Percentiles rank a stretch among this genome's conserved stretches.
phyloP scores from a whole-genome alignment of 768 basidiomycete species.

The Brasilioporus rufonigricans region DNA sequence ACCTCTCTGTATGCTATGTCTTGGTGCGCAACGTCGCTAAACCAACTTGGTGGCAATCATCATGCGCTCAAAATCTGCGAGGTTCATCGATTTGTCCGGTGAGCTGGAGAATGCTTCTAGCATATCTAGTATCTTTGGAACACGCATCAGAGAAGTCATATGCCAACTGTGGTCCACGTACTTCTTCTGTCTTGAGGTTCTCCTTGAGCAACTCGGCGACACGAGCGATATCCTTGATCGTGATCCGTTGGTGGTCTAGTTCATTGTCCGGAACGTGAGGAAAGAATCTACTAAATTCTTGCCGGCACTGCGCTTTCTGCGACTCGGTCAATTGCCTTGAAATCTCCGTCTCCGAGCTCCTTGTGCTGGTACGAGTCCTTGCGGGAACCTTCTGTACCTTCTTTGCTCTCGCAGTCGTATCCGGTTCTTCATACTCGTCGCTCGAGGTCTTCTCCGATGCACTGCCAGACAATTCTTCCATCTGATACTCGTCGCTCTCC shows the following conservation, averaged over 20 bases:
- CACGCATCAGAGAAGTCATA: conserved; percentile 1
- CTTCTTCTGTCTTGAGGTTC: conserved; percentile 73
- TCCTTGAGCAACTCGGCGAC: conserved; percentile 65
- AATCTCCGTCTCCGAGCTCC: not conserved
- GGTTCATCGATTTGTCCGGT: conserved; percentile 62
- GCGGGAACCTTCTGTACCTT: conserved; percentile 6
- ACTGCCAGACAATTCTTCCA: conserved; percentile 24
- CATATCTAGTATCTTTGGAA: conserved; percentile 71
- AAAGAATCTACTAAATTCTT: conserved; percentile 74
- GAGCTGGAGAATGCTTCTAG: conserved; percentile 70
- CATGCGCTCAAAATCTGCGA: conserved; percentile 73
- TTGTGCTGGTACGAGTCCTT: not conserved
- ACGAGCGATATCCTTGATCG: conserved; percentile 62
- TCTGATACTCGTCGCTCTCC: conserved; percentile 30
- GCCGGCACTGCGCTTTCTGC: conserved; percentile 53
- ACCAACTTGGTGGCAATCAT: conserved; percentile 55
- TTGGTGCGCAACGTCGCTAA: not conserved
- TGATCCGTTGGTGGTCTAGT: conserved; percentile 52
- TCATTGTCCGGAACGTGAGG: conserved; percentile 47
- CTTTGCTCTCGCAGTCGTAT: conserved; percentile 3
- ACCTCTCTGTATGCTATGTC: conserved; percentile 1
- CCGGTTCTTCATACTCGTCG: conserved; percentile 31
- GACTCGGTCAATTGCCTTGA: conserved; percentile 42
- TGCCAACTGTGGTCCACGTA: conserved; percentile 27
- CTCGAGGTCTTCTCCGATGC: conserved; percentile 22